Evolutionary conservation across 2,329 filamentous ascomycete species (phyloP).

Genomic region (Cytospora piceae): DNA sequence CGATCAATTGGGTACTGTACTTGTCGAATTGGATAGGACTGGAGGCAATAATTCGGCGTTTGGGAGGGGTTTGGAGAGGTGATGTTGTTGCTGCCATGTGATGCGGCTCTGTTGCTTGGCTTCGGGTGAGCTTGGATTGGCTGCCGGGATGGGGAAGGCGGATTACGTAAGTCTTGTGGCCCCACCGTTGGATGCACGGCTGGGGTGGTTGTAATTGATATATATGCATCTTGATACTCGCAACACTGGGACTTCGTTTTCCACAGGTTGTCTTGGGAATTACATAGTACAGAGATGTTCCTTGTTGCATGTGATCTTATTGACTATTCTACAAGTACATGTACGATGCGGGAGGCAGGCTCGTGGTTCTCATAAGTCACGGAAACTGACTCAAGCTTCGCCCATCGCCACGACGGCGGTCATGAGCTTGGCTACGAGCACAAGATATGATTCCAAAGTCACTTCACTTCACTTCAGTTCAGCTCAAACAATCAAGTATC

Average conservation of each 20-base stretch:
- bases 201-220: neutral
- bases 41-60: too few species aligned
- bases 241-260: too few species aligned
- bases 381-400: too few species aligned
- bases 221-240: too few species aligned
- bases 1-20: too few species aligned
- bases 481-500: conserved; percentile 17
- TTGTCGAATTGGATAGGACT: too few species aligned
- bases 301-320: too few species aligned
- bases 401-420: too few species aligned
- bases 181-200: neutral
- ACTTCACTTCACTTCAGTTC: neutral
- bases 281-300: too few species aligned
- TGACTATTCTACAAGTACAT: too few species aligned
- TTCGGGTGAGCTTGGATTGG: conserved; percentile 12
- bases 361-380: neutral
- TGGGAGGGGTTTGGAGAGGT: neutral
- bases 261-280: too few species aligned
- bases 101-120: conserved; percentile 19
- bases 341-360: neutral
- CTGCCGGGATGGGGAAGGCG: neutral
- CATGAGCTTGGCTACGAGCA: too few species aligned
- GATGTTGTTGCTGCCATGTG: neutral
- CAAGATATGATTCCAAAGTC: neutral
- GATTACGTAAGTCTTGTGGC: neutral